A percentile compares a stretch with the other conserved stretches of the same genome.
phyloP scores from a whole-genome alignment of 2,329 filamentous ascomycete genomes.

The Ophiostoma ips region DNA sequence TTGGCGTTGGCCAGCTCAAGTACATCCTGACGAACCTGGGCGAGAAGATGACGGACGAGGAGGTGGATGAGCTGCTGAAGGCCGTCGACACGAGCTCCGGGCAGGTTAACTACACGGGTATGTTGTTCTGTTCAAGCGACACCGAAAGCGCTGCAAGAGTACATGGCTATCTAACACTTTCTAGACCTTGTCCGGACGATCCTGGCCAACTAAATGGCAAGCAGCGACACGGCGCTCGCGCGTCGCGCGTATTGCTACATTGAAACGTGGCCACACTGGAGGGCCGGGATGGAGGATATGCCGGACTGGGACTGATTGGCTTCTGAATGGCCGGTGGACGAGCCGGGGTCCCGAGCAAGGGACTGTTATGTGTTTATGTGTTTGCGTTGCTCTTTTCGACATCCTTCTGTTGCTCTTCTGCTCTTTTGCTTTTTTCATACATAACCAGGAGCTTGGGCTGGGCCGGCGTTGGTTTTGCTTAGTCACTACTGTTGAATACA shows the following conservation, averaged over 20 bases:
- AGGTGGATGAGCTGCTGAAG: slow-evolving; percentile 98
- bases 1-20: slow-evolving; percentile 92
- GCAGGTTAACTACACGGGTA: slow-evolving; percentile 95
- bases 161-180: neutral
- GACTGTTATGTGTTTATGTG: neutral
- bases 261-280: neutral
- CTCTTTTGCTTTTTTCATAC: neutral
- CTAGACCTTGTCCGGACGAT: slow-evolving; percentile 74
- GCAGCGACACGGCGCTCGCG: neutral
- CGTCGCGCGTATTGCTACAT: neutral
- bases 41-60: slow-evolving; percentile 98
- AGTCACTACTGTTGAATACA: slow-evolving; percentile 7
- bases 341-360: neutral
- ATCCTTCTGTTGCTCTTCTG: neutral
- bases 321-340: neutral
- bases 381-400: neutral
- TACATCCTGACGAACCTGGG: slow-evolving; percentile 96
- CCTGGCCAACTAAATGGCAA: slow-evolving; percentile 54
- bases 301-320: neutral
- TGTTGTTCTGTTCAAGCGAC: slow-evolving; percentile 18
- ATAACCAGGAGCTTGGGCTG: slow-evolving; percentile 8
- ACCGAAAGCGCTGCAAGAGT: neutral
- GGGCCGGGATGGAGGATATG: neutral
- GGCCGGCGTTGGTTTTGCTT: slow-evolving; percentile 11
- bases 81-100: slow-evolving; percentile 90